Evolutionary conservation across 345 rosid species (phyloP).

Genomic region (Conringia planisiliqua): DNA sequence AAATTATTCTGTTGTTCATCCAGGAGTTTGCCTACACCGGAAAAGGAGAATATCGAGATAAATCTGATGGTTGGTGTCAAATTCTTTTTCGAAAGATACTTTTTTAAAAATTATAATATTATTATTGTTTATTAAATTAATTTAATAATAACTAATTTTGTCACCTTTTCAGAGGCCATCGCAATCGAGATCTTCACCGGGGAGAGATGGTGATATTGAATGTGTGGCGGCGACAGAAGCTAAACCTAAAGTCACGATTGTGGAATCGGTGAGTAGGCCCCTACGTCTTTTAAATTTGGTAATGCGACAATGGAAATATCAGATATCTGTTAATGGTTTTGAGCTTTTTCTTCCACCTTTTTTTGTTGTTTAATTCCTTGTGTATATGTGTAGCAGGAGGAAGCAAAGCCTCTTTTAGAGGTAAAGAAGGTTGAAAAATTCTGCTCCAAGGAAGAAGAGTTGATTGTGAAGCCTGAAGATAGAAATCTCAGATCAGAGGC

Average conservation of each 20-base stretch:
- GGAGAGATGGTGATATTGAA: slow-evolving; percentile 64
- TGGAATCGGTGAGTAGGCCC: slow-evolving; percentile 66
- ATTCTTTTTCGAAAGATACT: background rate
- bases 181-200: slow-evolving; percentile 75
- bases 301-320: slow-evolving; percentile 9
- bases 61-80: slow-evolving; percentile 82
- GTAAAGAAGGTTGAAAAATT: slow-evolving; percentile 31
- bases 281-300: slow-evolving; percentile 17
- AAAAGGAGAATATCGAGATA: slow-evolving; percentile 69
- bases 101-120: too few species aligned
- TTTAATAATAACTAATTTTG: too few species aligned
- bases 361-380: background rate
- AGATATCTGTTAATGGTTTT: background rate
- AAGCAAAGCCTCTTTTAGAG: slow-evolving; percentile 39
- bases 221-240: slow-evolving; percentile 36
- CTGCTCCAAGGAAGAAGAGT: too few species aligned
- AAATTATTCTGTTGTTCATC: slow-evolving; percentile 15
- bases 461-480: too few species aligned
- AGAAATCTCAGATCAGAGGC: slow-evolving; percentile 12
- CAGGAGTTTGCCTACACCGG: slow-evolving; percentile 21
- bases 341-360: background rate
- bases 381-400: slow-evolving; percentile 30
- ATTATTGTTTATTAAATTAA: too few species aligned
- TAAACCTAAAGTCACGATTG: slow-evolving; percentile 41
- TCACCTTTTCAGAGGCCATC: slow-evolving; percentile 63